Conservation (phyloP, 164 flowering plant species). For the Houttuynia cordata region DNA sequence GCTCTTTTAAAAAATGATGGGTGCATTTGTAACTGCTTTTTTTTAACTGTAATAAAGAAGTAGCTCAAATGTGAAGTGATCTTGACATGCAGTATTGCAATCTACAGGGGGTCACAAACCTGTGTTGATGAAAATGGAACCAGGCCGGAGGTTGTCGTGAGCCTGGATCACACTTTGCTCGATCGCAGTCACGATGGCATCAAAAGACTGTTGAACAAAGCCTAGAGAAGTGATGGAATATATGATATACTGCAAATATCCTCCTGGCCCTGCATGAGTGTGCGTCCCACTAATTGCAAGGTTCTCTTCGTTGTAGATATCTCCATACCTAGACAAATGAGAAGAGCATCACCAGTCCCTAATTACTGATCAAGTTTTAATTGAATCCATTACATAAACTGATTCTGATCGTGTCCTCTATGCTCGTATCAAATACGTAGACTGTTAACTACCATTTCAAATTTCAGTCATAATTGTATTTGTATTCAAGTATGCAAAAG, state of each 20-base stretch:
- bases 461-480: too few species aligned
- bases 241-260: conserved; percentile 44
- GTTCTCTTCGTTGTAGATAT: conserved; percentile 44
- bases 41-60: too few species aligned
- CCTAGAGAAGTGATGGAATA: conserved; percentile 42
- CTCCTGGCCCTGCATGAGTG: conserved; percentile 67
- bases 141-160: conserved; percentile 43
- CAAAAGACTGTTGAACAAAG: conserved; percentile 49
- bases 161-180: conserved; percentile 46
- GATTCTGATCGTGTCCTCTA: too few species aligned
- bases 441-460: too few species aligned
- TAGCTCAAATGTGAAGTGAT: too few species aligned
- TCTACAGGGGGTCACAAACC: conserved; percentile 13
- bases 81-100: too few species aligned
- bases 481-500: too few species aligned
- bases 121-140: conserved; percentile 39
- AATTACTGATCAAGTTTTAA: too few species aligned
- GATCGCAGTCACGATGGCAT: conserved; percentile 38
- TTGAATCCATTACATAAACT: too few species aligned
- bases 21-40: too few species aligned
- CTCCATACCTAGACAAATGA: conserved; percentile 25
- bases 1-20: too few species aligned
- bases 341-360: background rate
- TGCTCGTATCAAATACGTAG: too few species aligned
- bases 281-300: conserved; percentile 62